phyloP scores from a whole-genome alignment of 129 eudicot species.

The Chrysanthemum seticuspe region DNA sequence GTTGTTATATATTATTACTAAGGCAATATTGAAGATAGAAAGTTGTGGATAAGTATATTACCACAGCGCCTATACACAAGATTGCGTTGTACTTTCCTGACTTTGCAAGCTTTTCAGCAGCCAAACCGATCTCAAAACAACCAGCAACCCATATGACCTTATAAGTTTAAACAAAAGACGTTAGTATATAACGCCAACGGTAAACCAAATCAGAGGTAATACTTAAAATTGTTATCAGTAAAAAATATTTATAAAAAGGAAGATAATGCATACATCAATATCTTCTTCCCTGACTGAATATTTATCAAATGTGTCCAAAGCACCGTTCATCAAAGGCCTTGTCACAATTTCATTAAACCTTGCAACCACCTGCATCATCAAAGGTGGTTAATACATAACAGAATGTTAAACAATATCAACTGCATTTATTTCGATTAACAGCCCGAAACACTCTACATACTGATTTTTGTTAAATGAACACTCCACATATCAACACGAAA shows the following conservation, averaged over 20 bases:
- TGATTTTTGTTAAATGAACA: neutral
- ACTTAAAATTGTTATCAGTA: neutral
- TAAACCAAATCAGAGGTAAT: neutral
- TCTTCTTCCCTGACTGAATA: slow-evolving; percentile 86
- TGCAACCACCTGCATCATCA: slow-evolving; percentile 72
- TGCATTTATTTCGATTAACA: neutral
- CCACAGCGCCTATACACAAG: slow-evolving; percentile 98
- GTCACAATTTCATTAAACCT: slow-evolving; percentile 93
- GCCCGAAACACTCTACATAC: no score
- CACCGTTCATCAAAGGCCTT: no score
- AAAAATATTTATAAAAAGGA: slow-evolving; percentile 2
- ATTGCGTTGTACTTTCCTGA: slow-evolving; percentile 78
- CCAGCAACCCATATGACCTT: slow-evolving; percentile 99
- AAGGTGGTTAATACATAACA: slow-evolving; percentile 14
- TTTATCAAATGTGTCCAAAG: slow-evolving; percentile 71
- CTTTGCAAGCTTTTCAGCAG: slow-evolving; percentile 85
- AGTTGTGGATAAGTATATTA: slow-evolving; percentile 19
- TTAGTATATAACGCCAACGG: slow-evolving; percentile 1
- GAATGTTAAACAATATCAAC: slow-evolving; percentile 9
- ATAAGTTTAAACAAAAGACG: slow-evolving; percentile 2
- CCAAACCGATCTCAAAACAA: slow-evolving; percentile 78
- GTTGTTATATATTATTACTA: neutral
- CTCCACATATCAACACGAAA: neutral
- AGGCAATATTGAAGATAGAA: slow-evolving; percentile 10
- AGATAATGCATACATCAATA: slow-evolving; percentile 62